These are phyloP conservation scores for Sesbania bispinosa DNA, from an alignment of 306 rosid species.

Conservation along the genomic window DNA sequence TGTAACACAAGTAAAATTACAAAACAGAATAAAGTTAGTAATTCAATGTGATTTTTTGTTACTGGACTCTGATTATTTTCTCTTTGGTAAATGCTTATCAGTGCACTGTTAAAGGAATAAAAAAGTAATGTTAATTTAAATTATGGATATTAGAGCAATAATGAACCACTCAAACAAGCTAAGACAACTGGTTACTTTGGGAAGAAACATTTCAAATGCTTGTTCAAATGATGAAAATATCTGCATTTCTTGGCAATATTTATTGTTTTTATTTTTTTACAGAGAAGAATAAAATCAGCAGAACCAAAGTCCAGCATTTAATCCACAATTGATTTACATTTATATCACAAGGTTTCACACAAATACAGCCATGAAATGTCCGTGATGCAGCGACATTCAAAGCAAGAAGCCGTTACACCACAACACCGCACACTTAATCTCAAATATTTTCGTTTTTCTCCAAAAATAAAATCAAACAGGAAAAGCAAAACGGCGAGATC, in stretches of 20 bases:
- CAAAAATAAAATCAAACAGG: constrained; percentile 9
- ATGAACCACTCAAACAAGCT: not conserved
- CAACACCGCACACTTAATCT: not conserved
- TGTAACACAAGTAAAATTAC: not conserved
- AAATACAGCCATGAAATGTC: no score
- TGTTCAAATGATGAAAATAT: not conserved
- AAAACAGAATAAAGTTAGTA: not conserved
- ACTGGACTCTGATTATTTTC: not conserved
- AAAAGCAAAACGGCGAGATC: constrained; percentile 5
- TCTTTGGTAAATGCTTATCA: no score
- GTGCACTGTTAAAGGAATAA: no score
- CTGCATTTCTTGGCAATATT: not conserved
- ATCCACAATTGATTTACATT: no score
- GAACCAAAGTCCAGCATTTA: no score
- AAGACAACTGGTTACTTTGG: not conserved
- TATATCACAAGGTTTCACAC: no score
- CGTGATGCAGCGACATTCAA: no score
- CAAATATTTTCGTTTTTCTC: not conserved
- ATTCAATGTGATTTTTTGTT: not conserved
- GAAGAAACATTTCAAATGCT: not conserved
- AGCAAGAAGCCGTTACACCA: no score
- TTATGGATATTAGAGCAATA: not conserved
- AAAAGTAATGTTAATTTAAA: no score
- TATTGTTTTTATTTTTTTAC: no score
- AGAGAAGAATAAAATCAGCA: no score